Percentiles rank a stretch among this genome's conserved stretches.
Evolutionary conservation across 179 eudicot genomes (phyloP).

Genomic region (Beta lomatogona): DNA sequence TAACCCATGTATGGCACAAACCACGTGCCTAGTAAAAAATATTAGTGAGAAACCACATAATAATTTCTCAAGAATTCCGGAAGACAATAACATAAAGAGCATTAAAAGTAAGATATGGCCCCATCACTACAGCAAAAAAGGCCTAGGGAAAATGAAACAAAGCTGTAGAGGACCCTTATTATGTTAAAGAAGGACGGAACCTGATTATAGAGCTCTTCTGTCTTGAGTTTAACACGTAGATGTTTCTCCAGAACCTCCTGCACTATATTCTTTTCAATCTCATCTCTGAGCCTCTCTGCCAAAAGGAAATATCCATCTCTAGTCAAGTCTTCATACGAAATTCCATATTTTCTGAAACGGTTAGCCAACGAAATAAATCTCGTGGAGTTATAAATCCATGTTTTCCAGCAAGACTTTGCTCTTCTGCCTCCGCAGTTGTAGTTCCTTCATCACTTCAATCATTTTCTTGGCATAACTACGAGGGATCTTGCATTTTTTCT

Average conservation of each 20-base stretch:
- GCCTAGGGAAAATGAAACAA: background rate
- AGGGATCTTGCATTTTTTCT: constrained; percentile 70
- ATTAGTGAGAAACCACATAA: background rate
- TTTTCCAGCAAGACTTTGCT: constrained; percentile 99
- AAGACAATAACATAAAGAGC: background rate
- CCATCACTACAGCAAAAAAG: background rate
- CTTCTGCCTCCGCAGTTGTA: constrained; percentile 88
- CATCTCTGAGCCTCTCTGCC: constrained; percentile 95
- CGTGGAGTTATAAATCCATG: constrained; percentile 98
- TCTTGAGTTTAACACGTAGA: constrained; percentile 52
- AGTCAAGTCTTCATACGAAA: constrained; percentile 71
- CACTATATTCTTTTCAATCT: constrained; percentile 69
- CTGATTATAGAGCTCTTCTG: constrained; percentile 65
- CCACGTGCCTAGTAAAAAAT: background rate
- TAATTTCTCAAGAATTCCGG: background rate
- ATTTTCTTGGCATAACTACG: constrained; percentile 77
- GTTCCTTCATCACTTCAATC: constrained; percentile 92
- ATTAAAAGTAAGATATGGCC: background rate
- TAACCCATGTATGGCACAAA: no score
- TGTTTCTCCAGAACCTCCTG: constrained; percentile 75
- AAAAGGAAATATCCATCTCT: constrained; percentile 82
- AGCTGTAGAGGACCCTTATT: background rate
- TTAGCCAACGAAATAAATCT: constrained; percentile 97
- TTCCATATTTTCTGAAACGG: constrained; percentile 66
- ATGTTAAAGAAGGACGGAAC: constrained; percentile 20